These are phyloP conservation scores for Phaeosphaeriaceae sp. DNA, from an alignment of 2,329 filamentous ascomycete genomes.

Conservation along the genomic window DNA sequence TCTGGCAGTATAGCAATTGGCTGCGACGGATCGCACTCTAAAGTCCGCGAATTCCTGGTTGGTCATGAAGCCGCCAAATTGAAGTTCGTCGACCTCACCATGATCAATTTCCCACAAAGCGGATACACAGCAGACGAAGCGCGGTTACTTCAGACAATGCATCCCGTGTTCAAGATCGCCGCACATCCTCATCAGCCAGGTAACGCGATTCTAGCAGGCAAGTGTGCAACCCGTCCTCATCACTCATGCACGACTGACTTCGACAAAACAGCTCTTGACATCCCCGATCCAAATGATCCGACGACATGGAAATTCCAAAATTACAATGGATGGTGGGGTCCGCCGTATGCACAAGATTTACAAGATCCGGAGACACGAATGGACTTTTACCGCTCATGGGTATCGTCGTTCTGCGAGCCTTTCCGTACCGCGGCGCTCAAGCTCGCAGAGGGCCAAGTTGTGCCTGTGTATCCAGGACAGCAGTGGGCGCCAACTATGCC, in stretches of 20 bases:
- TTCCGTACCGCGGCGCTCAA: background rate
- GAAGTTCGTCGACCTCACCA: background rate
- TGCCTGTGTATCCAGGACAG: background rate
- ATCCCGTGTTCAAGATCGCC: background rate
- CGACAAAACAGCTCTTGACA: background rate
- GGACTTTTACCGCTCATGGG: background rate
- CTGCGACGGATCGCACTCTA: background rate
- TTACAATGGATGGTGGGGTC: background rate
- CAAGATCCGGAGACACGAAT: background rate
- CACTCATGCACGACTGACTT: background rate
- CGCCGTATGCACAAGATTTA: background rate
- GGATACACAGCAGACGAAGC: background rate
- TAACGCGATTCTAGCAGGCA: background rate
- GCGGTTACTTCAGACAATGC: background rate
- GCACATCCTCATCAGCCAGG: background rate
- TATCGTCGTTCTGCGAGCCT: background rate
- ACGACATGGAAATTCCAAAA: background rate
- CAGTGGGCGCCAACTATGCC: background rate
- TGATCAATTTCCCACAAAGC: background rate
- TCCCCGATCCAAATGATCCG: background rate
- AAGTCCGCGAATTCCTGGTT: background rate
- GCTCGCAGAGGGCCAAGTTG: background rate
- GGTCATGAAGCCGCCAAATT: background rate
- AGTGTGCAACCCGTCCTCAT: background rate
- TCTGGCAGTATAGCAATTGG: background rate